These are phyloP conservation scores for Podaxis rugospora DNA, from an alignment of 768 basidiomycete species.

Conservation along the genomic window DNA sequence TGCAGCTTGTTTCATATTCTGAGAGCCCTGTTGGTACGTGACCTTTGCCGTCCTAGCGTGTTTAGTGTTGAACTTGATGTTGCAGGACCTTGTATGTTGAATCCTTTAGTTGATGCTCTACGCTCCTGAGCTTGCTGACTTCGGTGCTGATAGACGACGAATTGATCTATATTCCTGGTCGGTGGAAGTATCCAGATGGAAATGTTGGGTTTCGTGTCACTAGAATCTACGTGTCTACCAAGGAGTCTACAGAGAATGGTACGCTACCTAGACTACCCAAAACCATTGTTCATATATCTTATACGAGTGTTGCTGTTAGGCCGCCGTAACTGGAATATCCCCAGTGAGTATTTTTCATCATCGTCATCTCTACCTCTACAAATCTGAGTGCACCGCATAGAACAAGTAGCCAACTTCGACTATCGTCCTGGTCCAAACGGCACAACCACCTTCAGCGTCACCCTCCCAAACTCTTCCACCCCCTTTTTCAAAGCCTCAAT, in stretches of 20 bases:
- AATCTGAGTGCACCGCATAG: slow-evolving; percentile 13
- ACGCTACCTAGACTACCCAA: background rate
- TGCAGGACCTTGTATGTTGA: background rate
- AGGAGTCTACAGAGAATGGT: slow-evolving; percentile 27
- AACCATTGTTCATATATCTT: background rate
- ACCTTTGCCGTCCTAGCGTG: background rate
- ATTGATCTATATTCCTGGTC: slow-evolving; percentile 28
- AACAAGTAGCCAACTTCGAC: slow-evolving; percentile 25
- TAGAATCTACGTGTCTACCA: slow-evolving; percentile 29
- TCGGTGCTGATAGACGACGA: slow-evolving; percentile 24
- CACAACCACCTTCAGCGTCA: slow-evolving; percentile 22
- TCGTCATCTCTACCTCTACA: background rate
- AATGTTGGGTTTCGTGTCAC: slow-evolving; percentile 25
- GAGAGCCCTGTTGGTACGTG: slow-evolving; percentile 28
- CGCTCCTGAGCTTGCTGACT: background rate
- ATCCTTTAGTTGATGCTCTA: background rate
- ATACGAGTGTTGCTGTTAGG: slow-evolving; percentile 14
- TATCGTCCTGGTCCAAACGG: slow-evolving; percentile 17
- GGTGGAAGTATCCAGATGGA: slow-evolving; percentile 27
- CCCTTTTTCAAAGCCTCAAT: slow-evolving; percentile 28
- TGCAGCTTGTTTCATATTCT: slow-evolving; percentile 25
- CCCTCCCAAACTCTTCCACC: slow-evolving; percentile 14
- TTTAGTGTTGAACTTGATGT: background rate
- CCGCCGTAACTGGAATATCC: slow-evolving; percentile 31
- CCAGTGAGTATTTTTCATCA: slow-evolving; percentile 19